A percentile compares a stretch with the other conserved stretches of the same genome.
Evolutionary conservation across 23 red algal genomes (phyloP).

Genomic region (Cyanidiococcus yangmingshanensis): DNA sequence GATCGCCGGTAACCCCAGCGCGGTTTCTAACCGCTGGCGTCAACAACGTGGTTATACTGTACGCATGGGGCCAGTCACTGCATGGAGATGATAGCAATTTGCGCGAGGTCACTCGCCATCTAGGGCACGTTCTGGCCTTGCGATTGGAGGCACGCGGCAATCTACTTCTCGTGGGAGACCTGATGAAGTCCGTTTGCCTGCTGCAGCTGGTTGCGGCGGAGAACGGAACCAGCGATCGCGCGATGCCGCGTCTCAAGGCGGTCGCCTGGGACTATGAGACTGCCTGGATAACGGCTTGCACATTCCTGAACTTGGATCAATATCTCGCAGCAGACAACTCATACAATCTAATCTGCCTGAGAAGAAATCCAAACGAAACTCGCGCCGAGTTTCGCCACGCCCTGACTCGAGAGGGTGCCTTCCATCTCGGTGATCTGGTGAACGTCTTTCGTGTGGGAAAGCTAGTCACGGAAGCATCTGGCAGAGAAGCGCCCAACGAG

Average conservation of each 20-base stretch:
- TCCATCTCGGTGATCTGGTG: constrained; percentile 70
- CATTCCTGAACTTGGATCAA: constrained; percentile 60
- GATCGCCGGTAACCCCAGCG: background rate
- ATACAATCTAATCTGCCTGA: constrained; percentile 59
- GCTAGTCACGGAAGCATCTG: constrained; percentile 65
- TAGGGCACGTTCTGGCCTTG: constrained; percentile 49
- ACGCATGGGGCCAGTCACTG: constrained; percentile 23
- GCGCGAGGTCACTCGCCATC: constrained; percentile 33
- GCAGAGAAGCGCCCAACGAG: constrained; percentile 21
- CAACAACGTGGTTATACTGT: constrained; percentile 48
- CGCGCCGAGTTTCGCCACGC: constrained; percentile 51
- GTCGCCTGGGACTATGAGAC: constrained; percentile 63
- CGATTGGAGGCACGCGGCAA: constrained; percentile 52
- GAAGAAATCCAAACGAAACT: constrained; percentile 46
- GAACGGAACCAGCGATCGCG: constrained; percentile 28
- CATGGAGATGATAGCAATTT: constrained; percentile 41
- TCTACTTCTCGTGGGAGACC: constrained; percentile 77
- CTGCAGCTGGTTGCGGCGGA: constrained; percentile 25
- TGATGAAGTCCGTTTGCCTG: constrained; percentile 61
- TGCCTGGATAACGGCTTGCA: constrained; percentile 63
- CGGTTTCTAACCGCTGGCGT: constrained; percentile 42
- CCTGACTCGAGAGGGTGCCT: constrained; percentile 61
- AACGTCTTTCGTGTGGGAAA: constrained; percentile 68
- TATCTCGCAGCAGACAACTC: constrained; percentile 62
- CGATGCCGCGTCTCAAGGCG: constrained; percentile 50